Base-by-base conservation (phyloP, 371 early-diverging fungal genomes). In the Mortierella sp. region DNA sequence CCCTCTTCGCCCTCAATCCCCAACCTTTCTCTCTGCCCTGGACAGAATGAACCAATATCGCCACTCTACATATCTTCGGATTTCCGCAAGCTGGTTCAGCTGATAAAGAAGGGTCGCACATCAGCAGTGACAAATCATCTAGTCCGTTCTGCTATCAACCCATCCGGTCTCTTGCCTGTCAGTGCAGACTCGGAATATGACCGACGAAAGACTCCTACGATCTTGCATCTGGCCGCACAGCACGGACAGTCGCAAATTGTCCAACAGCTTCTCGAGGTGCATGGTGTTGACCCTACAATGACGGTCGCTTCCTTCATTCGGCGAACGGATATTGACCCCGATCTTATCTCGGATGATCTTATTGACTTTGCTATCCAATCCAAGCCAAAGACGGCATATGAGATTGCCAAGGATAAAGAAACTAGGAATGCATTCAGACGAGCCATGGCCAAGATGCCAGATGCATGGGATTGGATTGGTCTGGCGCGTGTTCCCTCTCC, bases 371-470 rank as follows among this genome's bases (percentile, higher is more conserved):
- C 24, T 2, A 43, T 37, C 60, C 20, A 32, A 3, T 20, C 51
- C 49, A 64, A 59, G 8, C 78, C 87, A 24, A 87, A 86, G 67
- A 92, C 93, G 20, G 92, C 97, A 0, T 97, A 96, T 74, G 95
- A 96, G 32, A 84, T 95, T 1, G 87, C 94, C 20, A 89, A 86
- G 55, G 89, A 90, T 77, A 94, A 94, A 64, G 87, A 88, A 6
- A 91, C 92, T 0, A 87, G 96, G 6, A 94, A 96, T 77, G 90
- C 87, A 3, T 96, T 96, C 77, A 87, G 94, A 51, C 86, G 94
- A 11, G 92, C 86, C 62, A 91, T 93, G 87, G 84, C 84, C 24
- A 85, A 85, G 45, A 59, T 88, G n/a, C 91, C 91, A 1, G 88
- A 90, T 18, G 73, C 77, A 60, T 95, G 93, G 93, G 87, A 91